These are phyloP conservation scores for Solanum hybrid DNA, from an alignment of 305 asterid genomes.

Conservation along the genomic window DNA sequence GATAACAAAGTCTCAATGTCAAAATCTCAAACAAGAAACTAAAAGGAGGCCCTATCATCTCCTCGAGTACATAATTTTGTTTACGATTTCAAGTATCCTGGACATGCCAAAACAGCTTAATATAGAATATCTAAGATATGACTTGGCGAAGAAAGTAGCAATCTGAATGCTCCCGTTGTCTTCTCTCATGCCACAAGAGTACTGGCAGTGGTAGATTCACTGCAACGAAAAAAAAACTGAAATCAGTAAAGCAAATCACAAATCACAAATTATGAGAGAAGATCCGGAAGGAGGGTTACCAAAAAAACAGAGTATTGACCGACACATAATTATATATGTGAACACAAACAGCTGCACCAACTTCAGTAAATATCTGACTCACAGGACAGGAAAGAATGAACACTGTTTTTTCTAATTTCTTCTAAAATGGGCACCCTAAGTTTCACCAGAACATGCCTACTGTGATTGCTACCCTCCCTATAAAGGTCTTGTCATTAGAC, in stretches of 20 bases:
- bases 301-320: neutral
- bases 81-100: neutral
- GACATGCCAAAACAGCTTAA: neutral
- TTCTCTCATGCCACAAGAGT: neutral
- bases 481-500: neutral
- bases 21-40: neutral
- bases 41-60: neutral
- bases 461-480: neutral
- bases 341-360: neutral
- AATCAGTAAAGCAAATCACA: neutral
- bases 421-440: neutral
- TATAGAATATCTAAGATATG: neutral
- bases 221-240: neutral
- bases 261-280: neutral
- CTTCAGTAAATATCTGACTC: neutral
- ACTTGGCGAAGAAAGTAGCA: neutral
- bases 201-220: slow-evolving; percentile 3
- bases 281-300: neutral
- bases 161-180: neutral
- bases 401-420: neutral
- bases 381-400: neutral
- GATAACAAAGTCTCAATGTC: neutral
- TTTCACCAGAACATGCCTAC: neutral
- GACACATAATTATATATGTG: neutral
- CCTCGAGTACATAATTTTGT: neutral